Base-by-base conservation (phyloP, 2,329 filamentous ascomycete species). In the Xylariomycetidae sp. region DNA sequence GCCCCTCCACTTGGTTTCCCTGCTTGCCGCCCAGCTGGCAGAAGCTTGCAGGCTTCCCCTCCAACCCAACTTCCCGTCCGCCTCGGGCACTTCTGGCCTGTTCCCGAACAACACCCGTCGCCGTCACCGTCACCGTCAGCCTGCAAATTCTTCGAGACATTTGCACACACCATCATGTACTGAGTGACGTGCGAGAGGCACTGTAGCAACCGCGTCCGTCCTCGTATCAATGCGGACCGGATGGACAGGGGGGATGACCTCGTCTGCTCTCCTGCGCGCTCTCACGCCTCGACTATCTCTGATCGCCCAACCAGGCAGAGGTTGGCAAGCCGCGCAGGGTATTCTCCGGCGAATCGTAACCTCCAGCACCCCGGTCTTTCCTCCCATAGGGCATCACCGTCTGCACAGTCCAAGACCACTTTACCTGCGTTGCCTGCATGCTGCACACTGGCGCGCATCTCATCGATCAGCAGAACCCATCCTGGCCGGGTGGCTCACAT, bases 301-400 rank as follows among this genome's bases (percentile, higher is more conserved):
- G 32, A 34, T 42, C 26, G 44, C 47, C 42, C 51, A 55, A 44
- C 44, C 50, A 50, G 42, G 33, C 47, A 46, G 31, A 45, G 17
- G 43, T 36, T 46, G 41, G 40, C 39, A 42, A 42, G 37, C 37
- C 27, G 40, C 40, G 42, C 39, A 42, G 47, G 47, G 39, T 42
- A n/a, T 19, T 31, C 30, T 34, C 31, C 29, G 43, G 44, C 61
- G 60, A 65, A 65, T 64, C 39, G 46, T 39, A 50, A 54, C 42
- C 31, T 38, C 35, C 36, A 54, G 50, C 44, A 44, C 44, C 39
- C 52, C 31, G 47, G 42, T 50, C 52, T 40, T 48, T 32, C 35
- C 48, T 56, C 57, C 58, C 48, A 64, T 64, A 64, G 61, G 61
- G 53, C 52, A 47, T 60, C 48, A 38, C 45, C 44, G 50, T 54